Evolutionary conservation across 805 yeast genomes (phyloP), one percentile per base, ranked within the genome.

Genomic region (Ogataea thermomethanolica): DNA sequence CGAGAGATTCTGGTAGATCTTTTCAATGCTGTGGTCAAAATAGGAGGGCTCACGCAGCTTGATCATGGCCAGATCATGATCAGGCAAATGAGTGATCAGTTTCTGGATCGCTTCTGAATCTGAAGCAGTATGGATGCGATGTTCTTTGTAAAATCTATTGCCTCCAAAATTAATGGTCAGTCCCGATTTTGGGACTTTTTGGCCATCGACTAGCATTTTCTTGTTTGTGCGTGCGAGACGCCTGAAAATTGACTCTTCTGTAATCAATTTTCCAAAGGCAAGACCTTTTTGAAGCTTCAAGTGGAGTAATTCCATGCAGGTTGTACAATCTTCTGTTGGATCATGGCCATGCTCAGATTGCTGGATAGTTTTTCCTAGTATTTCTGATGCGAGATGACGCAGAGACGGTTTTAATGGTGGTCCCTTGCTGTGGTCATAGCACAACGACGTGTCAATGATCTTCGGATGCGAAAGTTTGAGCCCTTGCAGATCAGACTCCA

Each of bases 381-480:
- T 76, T 41, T 70, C 73, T 8, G 69, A 62, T 2, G 89, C 70
- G n/a, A 93, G 67, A 68, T 80, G 80, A 56, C 74, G 81, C 44
- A 91, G 69, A 0, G 95, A 75, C 2, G 96, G 91, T 55, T 80
- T 84, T 46, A 72, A 72, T 0, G 95, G 95, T 0, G 82, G 82
- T 0, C 97, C 97, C 25, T 84, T 70, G n/a, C 77, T 74, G 57
- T 89, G 96, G 39, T 88, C 88, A 62, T 67, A 84, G 8, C 82
- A 66, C 1, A 84, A 50, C 0, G 96, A 71, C 0, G 98, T 91
- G 61, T 91, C 99, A 10, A 91, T 76, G 20, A 90, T 71, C 11
- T 64, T 68, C 2, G 85, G 81, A 58, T 91, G 98, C 34, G 79
- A 71, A 11, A 93, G 51, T 50, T 74, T 73, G 56, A 93, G 61